Evolutionary conservation across 2,329 filamentous ascomycete species (phyloP), one percentile per base, ranked within the genome.

Genomic region (Calonectria hawksworthii): DNA sequence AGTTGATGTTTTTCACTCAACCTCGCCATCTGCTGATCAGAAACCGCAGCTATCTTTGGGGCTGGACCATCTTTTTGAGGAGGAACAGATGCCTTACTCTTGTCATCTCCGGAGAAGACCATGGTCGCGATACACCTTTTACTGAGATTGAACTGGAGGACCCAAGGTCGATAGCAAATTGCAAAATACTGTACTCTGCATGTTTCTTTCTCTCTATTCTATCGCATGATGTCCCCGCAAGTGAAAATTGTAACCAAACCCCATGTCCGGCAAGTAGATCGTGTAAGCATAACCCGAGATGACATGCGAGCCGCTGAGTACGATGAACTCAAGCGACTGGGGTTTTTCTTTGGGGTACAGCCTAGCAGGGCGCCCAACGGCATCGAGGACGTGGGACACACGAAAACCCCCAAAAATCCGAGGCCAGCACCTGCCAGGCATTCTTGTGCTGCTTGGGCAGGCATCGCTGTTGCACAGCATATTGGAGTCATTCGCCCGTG

Each of bases 91-190:
- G 5, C 38, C 7, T 21, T 41, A 6, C 18, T 4, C 8, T 9
- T 4, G 21, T 2, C n/a, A n/a, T n/a, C n/a, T 10, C 1, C 18
- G 8, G 18, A 2, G 2, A n/a, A 7, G 18, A n/a, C 18, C 41
- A n/a, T 21, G 41, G 18, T 21, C 18, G n/a, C 8, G 8, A 44
- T 8, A 6, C 41, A 10, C 4, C 18, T 7, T n/a, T 44, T 44
- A 8, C 41, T n/a, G 18, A 16, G 18, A 44, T 44, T 21, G 41
- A 3, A n/a, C 3, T 7, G 6, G 7, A 16, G 18, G 18, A 9
- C 8, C 7, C 41, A 6, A 44, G 41, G 7, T 10, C 10, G 2
- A 44, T 21, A 44, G 41, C 18, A 21, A n/a, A 44, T 44, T 16
- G 18, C 38, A 41, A 21, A n/a, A n/a, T n/a, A n/a, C n/a, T n/a